Evolutionary conservation across 345 rosid species (phyloP), one percentile per base, ranked within the genome.

Genomic region (Eutrema heterophyllum): DNA sequence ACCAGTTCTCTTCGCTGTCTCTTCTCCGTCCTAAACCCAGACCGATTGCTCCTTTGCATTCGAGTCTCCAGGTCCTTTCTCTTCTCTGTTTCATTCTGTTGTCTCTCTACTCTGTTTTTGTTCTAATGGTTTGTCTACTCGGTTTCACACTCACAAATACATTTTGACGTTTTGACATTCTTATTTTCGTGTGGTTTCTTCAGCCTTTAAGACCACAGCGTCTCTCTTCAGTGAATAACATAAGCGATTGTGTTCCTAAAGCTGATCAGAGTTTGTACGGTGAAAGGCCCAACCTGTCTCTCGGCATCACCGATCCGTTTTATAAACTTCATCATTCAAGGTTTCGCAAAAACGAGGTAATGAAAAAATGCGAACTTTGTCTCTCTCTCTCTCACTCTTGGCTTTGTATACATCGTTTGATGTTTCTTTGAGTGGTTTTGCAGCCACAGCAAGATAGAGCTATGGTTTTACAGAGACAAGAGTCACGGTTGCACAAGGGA

Each of bases 391-490:
- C 33, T 40, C 39, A 53, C 62, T 55, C 12, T 48, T 59, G 46
- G 5, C 16, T 29, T 12, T 35, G 0, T 2, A 3, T 40, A 8
- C 32, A 43, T 33, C 46, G 36, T 26, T 59, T 70, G 24, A 57
- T 57, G 21, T 9, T 52, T 26, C 1, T 10, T 48, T 49, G 3
- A 7, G 27, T 21, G 24, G 26, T 57, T n/a, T n/a, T 70, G 9
- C 13, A 36, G 67, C n/a, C 24, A 7, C 67, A 26, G 6, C 13
- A 38, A 71, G 67, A 36, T 4, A 60, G 46, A 36, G 41, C 21
- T 36, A 38, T 13, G 21, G 41, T 38, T 26, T 60, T 71, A 9
- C 60, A 38, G 75, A 71, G 41, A 58, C 57, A 58, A 70, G 57
- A 46, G 16, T 10, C 27, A 24, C 4, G 33, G 49, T 26, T 70